Evolutionary conservation across 2,329 filamentous ascomycete species (phyloP).

Genomic region (Diaporthe longicolla): DNA sequence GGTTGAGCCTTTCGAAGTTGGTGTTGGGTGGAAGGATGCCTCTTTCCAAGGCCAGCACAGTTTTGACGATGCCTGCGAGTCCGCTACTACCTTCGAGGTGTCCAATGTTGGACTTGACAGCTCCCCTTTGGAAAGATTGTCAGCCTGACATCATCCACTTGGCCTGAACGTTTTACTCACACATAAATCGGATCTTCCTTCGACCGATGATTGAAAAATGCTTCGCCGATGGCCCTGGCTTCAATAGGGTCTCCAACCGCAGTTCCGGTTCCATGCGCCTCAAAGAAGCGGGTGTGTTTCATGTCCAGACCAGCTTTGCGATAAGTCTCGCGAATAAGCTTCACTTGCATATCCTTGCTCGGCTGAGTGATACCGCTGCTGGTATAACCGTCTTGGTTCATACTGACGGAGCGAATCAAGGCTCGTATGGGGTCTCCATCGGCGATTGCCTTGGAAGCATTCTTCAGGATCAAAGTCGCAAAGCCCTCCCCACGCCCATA

Average conservation of each 20-base stretch:
- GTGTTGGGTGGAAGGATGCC: constrained; percentile 48
- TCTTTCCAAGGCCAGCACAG: constrained; percentile 49
- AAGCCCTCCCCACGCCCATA: background rate
- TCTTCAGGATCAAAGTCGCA: no score
- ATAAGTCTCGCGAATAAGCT: constrained; percentile 53
- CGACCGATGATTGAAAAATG: background rate
- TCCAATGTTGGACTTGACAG: constrained; percentile 51
- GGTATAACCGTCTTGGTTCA: background rate
- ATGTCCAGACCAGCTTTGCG: constrained; percentile 46
- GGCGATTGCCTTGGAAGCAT: no score
- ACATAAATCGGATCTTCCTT: background rate
- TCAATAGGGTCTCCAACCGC: constrained; percentile 58
- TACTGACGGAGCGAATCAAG: no score
- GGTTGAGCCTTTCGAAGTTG: constrained; percentile 45
- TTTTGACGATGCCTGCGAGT: constrained; percentile 52
- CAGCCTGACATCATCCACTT: no score
- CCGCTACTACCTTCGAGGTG: constrained; percentile 50
- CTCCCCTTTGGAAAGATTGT: constrained; percentile 26
- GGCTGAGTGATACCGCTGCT: constrained; percentile 58
- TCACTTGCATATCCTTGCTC: constrained; percentile 50
- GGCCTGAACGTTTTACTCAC: background rate
- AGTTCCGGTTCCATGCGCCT: constrained; percentile 60
- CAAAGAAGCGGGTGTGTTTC: constrained; percentile 47
- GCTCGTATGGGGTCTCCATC: no score
- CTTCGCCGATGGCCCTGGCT: constrained; percentile 48